Conservation (phyloP, 2,329 filamentous ascomycete genomes). For the Rhynchosporium agropyri region DNA sequence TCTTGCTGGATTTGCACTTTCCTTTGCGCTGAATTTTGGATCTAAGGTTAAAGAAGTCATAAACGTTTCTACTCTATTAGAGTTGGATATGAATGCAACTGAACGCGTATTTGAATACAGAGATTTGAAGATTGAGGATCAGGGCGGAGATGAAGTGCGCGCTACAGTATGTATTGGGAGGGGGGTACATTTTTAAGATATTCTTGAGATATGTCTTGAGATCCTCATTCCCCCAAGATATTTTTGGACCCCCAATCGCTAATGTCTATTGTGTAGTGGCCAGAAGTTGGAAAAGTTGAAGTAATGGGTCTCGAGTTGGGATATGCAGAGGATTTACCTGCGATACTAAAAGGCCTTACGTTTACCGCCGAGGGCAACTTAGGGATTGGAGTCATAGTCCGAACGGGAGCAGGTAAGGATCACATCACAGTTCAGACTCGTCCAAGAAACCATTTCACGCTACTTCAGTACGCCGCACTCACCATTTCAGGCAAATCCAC, state of each 20-base stretch:
- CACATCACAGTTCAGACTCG: neutral
- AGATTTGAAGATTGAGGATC: slow-evolving; percentile 64
- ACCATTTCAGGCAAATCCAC: slow-evolving; percentile 39
- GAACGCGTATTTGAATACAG: slow-evolving; percentile 77
- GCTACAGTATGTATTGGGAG: slow-evolving; percentile 47
- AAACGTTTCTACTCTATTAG: slow-evolving; percentile 65
- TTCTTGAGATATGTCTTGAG: too few relatives aligned
- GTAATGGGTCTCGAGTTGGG: slow-evolving; percentile 70
- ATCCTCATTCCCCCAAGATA: too few relatives aligned
- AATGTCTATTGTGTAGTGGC: slow-evolving; percentile 54
- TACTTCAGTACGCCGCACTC: neutral
- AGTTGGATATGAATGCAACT: slow-evolving; percentile 76
- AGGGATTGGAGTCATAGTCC: slow-evolving; percentile 39
- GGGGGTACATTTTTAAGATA: too few relatives aligned
- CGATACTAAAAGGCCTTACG: slow-evolving; percentile 67
- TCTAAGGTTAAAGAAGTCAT: slow-evolving; percentile 47
- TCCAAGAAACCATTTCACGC: neutral
- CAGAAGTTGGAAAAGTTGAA: slow-evolving; percentile 70
- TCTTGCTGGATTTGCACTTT: slow-evolving; percentile 72
- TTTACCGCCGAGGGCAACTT: slow-evolving; percentile 67
- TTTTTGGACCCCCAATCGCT: too few relatives aligned
- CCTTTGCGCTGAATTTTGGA: slow-evolving; percentile 71
- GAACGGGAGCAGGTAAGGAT: slow-evolving; percentile 36
- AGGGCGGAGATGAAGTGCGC: slow-evolving; percentile 61
- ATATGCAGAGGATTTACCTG: slow-evolving; percentile 70